Evolutionary conservation across 179 eudicot species (phyloP).

Genomic region (Patellifolia procumbens): DNA sequence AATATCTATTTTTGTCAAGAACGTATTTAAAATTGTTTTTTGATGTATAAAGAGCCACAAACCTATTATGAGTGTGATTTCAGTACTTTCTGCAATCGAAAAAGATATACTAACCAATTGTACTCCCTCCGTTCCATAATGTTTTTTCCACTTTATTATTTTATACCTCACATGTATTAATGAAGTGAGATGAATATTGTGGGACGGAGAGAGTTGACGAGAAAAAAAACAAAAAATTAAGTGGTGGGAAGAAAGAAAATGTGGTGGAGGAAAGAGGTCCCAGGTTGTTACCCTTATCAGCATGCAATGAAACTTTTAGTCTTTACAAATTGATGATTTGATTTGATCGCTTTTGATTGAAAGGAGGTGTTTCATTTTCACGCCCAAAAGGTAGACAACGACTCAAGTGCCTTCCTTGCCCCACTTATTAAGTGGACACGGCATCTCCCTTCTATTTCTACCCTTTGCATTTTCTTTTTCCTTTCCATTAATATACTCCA

Average conservation of each 20-base stretch:
- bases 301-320: slow-evolving; percentile 28
- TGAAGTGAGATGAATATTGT: no score
- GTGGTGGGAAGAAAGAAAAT: background rate
- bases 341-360: slow-evolving; percentile 22
- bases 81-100: no score
- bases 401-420: slow-evolving; percentile 36
- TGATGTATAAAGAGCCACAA: no score
- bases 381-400: slow-evolving; percentile 38
- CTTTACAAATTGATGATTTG: slow-evolving; percentile 33
- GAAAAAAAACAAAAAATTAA: background rate
- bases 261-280: slow-evolving; percentile 14
- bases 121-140: no score
- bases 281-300: slow-evolving; percentile 15
- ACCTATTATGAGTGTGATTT: no score
- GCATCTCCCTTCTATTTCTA: slow-evolving; percentile 24
- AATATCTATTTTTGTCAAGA: no score
- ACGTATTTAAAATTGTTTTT: no score
- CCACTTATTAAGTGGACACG: slow-evolving; percentile 35
- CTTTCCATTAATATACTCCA: background rate
- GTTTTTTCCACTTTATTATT: no score
- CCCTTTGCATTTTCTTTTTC: slow-evolving; percentile 1
- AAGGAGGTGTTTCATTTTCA: slow-evolving; percentile 37
- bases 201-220: background rate
- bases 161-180: no score
- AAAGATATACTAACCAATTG: no score